Conservation (phyloP, 345 rosid genomes). For the Ceriops zippeliana region DNA sequence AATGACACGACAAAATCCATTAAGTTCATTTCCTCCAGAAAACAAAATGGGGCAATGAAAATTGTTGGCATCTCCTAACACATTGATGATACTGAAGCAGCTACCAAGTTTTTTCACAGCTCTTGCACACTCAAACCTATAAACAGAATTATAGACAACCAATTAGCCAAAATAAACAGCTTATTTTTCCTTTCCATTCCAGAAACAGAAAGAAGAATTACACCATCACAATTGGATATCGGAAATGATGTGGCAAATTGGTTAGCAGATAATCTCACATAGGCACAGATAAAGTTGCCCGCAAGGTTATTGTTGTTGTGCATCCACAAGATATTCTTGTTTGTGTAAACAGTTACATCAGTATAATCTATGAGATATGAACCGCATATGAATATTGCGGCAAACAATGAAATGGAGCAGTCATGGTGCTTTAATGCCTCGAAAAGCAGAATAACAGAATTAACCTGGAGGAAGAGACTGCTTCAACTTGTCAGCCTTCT, state of each 20-base stretch:
- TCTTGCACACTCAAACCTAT: slow-evolving; percentile 92
- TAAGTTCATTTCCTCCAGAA: not conserved
- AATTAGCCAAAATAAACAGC: not conserved
- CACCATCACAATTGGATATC: no score
- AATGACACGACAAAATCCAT: slow-evolving; percentile 1
- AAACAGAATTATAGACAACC: not conserved
- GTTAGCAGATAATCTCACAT: not conserved
- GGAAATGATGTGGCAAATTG: not conserved
- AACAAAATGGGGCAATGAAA: not conserved
- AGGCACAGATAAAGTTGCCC: not conserved
- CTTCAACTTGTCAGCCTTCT: slow-evolving; percentile 95
- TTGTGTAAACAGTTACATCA: no score
- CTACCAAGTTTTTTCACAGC: slow-evolving; percentile 32
- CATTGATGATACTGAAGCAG: no score
- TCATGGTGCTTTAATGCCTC: not conserved
- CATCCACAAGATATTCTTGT: no score
- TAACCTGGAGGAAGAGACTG: slow-evolving; percentile 98
- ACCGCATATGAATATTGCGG: no score
- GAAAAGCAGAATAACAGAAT: not conserved
- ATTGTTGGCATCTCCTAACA: slow-evolving; percentile 2
- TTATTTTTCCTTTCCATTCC: not conserved
- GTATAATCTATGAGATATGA: no score
- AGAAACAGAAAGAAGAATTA: not conserved
- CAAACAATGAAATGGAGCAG: no score
- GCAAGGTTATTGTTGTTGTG: no score